Percentiles rank a stretch among this genome's conserved stretches.
phyloP scores from a whole-genome alignment of 1,284 basidiomycete genomes.

The Trametes hirsuta region DNA sequence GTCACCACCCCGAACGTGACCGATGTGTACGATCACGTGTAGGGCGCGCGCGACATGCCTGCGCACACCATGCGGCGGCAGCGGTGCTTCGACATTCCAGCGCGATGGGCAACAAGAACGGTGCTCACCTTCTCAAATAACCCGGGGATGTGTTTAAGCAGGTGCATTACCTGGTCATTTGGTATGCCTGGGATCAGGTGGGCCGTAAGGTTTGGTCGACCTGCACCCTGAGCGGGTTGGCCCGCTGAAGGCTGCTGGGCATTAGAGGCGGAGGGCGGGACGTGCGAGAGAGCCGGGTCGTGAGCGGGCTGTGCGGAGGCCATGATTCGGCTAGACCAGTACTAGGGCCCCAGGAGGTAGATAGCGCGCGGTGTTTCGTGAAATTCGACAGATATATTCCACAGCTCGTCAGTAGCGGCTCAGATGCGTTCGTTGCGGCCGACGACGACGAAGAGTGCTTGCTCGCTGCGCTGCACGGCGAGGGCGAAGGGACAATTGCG shows the following conservation, averaged over 20 bases:
- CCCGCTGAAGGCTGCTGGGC: conserved; percentile 12
- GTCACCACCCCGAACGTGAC: conserved; percentile 31
- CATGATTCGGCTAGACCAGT: conserved; percentile 24
- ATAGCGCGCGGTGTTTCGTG: background rate
- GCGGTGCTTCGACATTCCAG: background rate
- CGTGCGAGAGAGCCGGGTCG: conserved; percentile 31
- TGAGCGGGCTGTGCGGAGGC: conserved; percentile 34
- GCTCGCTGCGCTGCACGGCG: conserved; percentile 26
- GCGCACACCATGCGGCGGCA: conserved; percentile 14
- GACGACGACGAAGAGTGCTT: conserved; percentile 15
- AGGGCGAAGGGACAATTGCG: conserved; percentile 26
- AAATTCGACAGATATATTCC: background rate
- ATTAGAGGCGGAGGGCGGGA: conserved; percentile 13
- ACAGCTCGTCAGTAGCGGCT: background rate
- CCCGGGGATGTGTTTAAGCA: conserved; percentile 52
- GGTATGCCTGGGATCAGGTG: conserved; percentile 37
- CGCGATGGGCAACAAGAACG: conserved; percentile 9
- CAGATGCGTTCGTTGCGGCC: background rate
- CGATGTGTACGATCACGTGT: conserved; percentile 32
- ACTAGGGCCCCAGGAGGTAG: background rate
- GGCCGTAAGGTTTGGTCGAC: conserved; percentile 11
- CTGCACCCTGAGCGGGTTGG: conserved; percentile 1
- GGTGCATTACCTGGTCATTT: conserved; percentile 52
- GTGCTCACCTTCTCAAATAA: conserved; percentile 41
- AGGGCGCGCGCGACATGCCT: conserved; percentile 24